These are phyloP conservation scores for Penicillium sp. DNA, from an alignment of 2,329 filamentous ascomycete species.

Conservation along the genomic window DNA sequence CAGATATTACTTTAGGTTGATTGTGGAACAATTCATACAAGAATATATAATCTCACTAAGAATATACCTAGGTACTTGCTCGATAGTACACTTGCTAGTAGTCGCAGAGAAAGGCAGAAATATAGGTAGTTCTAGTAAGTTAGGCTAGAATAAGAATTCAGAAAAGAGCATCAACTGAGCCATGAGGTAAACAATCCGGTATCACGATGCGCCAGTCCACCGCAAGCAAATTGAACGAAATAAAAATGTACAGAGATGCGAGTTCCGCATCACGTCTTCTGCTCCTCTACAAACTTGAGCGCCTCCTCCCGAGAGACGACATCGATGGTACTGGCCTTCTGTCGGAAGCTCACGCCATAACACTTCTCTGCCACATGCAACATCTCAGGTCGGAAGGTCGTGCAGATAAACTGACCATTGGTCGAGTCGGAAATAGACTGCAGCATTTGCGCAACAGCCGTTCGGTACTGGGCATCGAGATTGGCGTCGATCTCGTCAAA, in stretches of 20 bases:
- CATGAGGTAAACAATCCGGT: slow-evolving; percentile 14
- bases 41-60: too few species aligned
- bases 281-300: slow-evolving; percentile 90
- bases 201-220: slow-evolving; percentile 24
- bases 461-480: slow-evolving; percentile 95
- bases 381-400: slow-evolving; percentile 97
- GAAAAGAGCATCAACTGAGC: slow-evolving; percentile 1
- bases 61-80: too few species aligned
- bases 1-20: too few species aligned
- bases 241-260: slow-evolving; percentile 16
- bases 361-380: slow-evolving; percentile 94
- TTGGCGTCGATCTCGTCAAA: slow-evolving; percentile 99
- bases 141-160: neutral
- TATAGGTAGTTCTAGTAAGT: neutral
- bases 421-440: slow-evolving; percentile 68
- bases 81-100: too few species aligned
- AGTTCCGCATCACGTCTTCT: slow-evolving; percentile 51
- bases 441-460: slow-evolving; percentile 88
- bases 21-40: too few species aligned
- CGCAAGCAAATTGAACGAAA: slow-evolving; percentile 8
- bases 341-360: slow-evolving; percentile 89
- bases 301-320: slow-evolving; percentile 87
- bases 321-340: slow-evolving; percentile 93
- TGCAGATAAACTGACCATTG: slow-evolving; percentile 91
- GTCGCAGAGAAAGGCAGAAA: too few species aligned